Percentiles rank a stretch among this genome's conserved stretches.
Evolutionary conservation across 1,284 basidiomycete genomes (phyloP).

Genomic region (Ustilago hordei): DNA sequence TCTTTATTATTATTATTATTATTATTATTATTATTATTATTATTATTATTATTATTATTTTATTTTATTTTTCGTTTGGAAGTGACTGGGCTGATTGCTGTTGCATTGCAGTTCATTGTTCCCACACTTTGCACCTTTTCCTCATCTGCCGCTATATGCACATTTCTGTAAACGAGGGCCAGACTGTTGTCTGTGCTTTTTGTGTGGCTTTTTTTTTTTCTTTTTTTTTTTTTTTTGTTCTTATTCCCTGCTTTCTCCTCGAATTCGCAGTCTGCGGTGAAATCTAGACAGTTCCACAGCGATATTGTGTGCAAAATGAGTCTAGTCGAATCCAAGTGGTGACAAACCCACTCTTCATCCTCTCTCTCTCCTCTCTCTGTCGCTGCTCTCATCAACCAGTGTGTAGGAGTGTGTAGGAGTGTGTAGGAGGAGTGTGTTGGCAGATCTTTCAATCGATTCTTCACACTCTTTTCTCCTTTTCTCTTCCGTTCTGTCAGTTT

Average conservation of each 20-base stretch:
- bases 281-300: background rate
- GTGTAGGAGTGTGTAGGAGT: no score
- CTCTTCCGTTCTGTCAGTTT: background rate
- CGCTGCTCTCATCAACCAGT: background rate
- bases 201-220: constrained; percentile 1
- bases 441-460: background rate
- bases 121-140: constrained; percentile 9
- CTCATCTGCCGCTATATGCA: constrained; percentile 12
- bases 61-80: background rate
- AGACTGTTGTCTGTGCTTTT: background rate
- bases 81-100: background rate
- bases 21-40: no score
- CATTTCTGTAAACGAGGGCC: constrained; percentile 1
- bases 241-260: background rate
- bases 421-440: background rate
- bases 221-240: background rate
- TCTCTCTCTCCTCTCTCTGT: background rate
- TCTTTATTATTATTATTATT: no score
- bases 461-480: background rate
- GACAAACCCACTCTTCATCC: background rate
- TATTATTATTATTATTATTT: no score
- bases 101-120: background rate
- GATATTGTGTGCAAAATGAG: background rate
- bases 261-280: constrained; percentile 2
- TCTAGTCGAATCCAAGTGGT: background rate